Conservation (phyloP, 768 basidiomycete species). For the Amylocystis lapponica region DNA sequence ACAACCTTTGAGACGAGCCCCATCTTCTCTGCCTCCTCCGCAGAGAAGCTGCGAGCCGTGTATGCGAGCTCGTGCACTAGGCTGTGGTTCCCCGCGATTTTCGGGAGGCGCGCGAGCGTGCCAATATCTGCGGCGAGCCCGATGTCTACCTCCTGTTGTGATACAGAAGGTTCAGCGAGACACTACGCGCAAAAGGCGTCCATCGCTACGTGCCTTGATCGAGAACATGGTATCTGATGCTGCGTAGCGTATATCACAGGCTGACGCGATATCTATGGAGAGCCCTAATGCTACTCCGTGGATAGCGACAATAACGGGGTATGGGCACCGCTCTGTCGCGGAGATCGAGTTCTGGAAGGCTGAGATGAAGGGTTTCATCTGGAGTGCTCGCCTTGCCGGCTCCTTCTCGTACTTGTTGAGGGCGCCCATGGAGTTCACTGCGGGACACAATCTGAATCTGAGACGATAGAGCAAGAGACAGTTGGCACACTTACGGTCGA, state of each 20-base stretch:
- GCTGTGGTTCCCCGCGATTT: constrained; percentile 69
- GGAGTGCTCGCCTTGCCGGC: constrained; percentile 45
- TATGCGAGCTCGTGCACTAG: constrained; percentile 71
- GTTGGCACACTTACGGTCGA: constrained; percentile 55
- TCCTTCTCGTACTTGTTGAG: constrained; percentile 30
- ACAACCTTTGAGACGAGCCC: constrained; percentile 76
- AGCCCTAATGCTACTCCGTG: constrained; percentile 75
- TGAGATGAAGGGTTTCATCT: constrained; percentile 40
- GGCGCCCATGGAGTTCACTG: constrained; percentile 23
- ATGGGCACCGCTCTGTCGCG: constrained; percentile 57
- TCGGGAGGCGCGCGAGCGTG: constrained; percentile 75
- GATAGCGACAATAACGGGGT: constrained; percentile 80
- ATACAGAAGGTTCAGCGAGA: neutral
- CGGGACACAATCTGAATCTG: neutral
- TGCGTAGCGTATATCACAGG: constrained; percentile 78
- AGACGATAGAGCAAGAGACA: neutral
- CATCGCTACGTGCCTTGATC: constrained; percentile 53
- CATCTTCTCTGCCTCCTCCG: constrained; percentile 57
- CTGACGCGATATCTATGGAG: constrained; percentile 67
- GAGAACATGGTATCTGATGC: constrained; percentile 56
- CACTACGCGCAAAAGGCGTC: neutral
- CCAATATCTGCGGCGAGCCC: constrained; percentile 88
- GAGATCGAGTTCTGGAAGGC: constrained; percentile 69
- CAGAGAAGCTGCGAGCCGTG: constrained; percentile 65
- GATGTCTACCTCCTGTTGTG: constrained; percentile 71